Conservation (phyloP, 306 rosid genomes). For the Crotalaria pallida region DNA sequence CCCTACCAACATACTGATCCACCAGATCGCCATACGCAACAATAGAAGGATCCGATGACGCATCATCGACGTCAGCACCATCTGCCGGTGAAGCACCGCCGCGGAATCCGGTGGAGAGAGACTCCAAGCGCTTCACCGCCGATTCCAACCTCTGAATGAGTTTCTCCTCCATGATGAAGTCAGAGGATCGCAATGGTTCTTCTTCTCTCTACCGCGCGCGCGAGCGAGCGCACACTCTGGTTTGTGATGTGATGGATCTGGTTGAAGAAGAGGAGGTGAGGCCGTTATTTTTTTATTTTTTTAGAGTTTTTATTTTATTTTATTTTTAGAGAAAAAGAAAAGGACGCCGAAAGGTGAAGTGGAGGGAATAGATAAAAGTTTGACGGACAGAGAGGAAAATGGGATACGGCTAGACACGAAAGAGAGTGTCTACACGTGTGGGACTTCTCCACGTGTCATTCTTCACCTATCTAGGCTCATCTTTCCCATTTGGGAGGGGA, state of each 20-base stretch:
- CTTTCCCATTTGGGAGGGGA: no score
- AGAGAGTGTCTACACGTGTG: no score
- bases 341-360: no score
- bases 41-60: constrained; percentile 54
- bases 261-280: constrained; percentile 9
- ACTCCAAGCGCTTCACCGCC: constrained; percentile 71
- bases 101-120: constrained; percentile 40
- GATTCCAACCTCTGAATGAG: constrained; percentile 67
- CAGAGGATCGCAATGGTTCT: not conserved
- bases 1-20: constrained; percentile 44
- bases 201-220: not conserved
- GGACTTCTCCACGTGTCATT: no score
- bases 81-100: constrained; percentile 21
- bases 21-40: constrained; percentile 58
- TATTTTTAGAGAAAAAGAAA: no score
- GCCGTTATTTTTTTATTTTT: no score
- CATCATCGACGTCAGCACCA: constrained; percentile 20
- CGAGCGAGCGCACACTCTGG: no score
- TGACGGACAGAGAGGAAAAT: no score
- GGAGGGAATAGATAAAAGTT: no score
- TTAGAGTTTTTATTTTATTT: no score
- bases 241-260: not conserved
- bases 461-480: no score
- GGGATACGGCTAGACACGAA: no score
- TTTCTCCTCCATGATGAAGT: constrained; percentile 65